phyloP scores from a whole-genome alignment of 768 basidiomycete genomes.

The Chalciporus sphaerocephalus region DNA sequence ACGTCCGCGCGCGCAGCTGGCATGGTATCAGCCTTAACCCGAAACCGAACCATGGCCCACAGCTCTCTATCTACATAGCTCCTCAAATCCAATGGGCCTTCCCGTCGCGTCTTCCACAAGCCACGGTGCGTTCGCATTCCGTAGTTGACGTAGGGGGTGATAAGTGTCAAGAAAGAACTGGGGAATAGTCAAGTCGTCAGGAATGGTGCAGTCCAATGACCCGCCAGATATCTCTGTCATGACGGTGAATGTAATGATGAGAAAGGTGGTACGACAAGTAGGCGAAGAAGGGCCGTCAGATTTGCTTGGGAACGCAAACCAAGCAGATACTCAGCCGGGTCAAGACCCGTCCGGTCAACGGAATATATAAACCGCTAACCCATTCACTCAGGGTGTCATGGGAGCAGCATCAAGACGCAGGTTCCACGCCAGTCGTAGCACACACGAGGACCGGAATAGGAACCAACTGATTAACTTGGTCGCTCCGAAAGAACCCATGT shows the following conservation, averaged over 20 bases:
- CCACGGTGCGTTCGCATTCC: conserved; percentile 47
- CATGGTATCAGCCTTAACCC: neutral
- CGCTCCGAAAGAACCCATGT: no score
- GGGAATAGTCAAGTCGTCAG: conserved; percentile 59
- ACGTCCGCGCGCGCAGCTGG: conserved; percentile 42
- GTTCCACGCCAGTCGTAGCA: no score
- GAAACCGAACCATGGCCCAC: neutral
- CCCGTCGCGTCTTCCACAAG: conserved; percentile 57
- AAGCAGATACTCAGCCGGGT: neutral
- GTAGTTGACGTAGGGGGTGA: conserved; percentile 41
- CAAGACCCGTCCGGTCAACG: neutral
- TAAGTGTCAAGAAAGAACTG: conserved; percentile 58
- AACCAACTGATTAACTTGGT: no score
- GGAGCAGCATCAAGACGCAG: no score
- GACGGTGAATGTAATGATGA: neutral
- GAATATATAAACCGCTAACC: neutral
- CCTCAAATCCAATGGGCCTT: conserved; percentile 38
- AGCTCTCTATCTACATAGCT: conserved; percentile 46
- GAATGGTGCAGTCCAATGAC: conserved; percentile 39
- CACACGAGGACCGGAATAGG: no score
- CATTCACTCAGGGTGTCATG: no score
- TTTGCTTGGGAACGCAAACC: neutral
- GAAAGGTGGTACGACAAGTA: neutral
- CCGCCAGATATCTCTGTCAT: conserved; percentile 29
- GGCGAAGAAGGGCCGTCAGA: no score